Percentiles rank a stretch among this genome's conserved stretches.
phyloP scores from a whole-genome alignment of 2,329 filamentous ascomycete genomes.

The Pseudohalonectria lignicola region DNA sequence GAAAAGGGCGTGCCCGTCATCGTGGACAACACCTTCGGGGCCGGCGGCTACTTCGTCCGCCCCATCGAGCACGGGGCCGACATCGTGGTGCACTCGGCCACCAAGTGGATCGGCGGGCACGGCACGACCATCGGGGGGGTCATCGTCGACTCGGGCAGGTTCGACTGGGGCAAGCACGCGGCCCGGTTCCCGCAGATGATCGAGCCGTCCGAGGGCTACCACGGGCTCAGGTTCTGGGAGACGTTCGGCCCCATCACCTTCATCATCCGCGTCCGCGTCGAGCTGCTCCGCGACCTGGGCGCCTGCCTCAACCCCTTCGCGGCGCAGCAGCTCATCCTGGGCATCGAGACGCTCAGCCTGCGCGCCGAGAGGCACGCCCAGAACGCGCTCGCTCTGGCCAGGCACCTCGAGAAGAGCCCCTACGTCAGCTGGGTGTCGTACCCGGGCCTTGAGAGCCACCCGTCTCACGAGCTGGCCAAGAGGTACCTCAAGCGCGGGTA shows the following conservation, averaged over 20 bases:
- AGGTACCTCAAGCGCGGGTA: constrained; percentile 78
- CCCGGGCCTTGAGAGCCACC: constrained; percentile 74
- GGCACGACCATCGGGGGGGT: constrained; percentile 85
- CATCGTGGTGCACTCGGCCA: constrained; percentile 88
- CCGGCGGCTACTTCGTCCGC: constrained; percentile 77
- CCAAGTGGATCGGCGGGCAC: constrained; percentile 96
- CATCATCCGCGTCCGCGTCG: constrained; percentile 76
- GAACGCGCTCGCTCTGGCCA: constrained; percentile 71
- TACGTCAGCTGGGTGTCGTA: constrained; percentile 93
- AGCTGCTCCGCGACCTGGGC: constrained; percentile 81
- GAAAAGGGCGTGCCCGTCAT: constrained; percentile 55
- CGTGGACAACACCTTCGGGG: constrained; percentile 91
- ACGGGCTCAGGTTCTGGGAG: constrained; percentile 90
- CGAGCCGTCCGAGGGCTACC: constrained; percentile 80
- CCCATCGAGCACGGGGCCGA: constrained; percentile 88
- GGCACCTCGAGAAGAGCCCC: constrained; percentile 72
- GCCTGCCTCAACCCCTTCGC: constrained; percentile 78
- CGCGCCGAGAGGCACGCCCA: constrained; percentile 76
- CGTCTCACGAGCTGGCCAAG: constrained; percentile 69
- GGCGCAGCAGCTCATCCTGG: constrained; percentile 83
- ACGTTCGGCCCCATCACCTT: constrained; percentile 78
- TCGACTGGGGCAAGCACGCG: constrained; percentile 81
- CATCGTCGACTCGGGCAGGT: constrained; percentile 80
- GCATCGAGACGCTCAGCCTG: constrained; percentile 81
- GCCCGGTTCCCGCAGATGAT: constrained; percentile 86